Evolutionary conservation across 352 stramenopile species (phyloP).

Genomic region (Hyaloperonospora arabidopsidis): DNA sequence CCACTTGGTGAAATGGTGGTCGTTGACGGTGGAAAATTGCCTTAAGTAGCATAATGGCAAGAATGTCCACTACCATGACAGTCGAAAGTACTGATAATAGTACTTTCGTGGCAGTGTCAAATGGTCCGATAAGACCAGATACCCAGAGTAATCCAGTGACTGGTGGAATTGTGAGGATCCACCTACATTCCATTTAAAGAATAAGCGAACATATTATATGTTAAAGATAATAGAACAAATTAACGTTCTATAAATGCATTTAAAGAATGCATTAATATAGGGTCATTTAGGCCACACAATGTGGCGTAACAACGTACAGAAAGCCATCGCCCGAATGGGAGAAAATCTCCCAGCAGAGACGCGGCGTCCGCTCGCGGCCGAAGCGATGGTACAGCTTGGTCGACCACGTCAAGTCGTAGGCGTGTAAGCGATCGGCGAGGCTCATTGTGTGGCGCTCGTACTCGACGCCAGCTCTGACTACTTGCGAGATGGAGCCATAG

Average conservation of each 20-base stretch:
- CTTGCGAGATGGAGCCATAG: conserved; percentile 30
- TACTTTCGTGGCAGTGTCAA: conserved; percentile 31
- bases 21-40: conserved; percentile 59
- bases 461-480: conserved; percentile 16
- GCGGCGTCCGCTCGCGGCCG: conserved; percentile 32
- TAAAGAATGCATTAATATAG: no score
- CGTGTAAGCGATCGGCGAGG: conserved; percentile 49
- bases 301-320: conserved; percentile 50
- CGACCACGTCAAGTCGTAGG: conserved; percentile 67
- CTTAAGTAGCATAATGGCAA: conserved; percentile 76
- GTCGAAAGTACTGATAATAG: conserved; percentile 32
- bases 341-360: conserved; percentile 69
- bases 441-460: conserved; percentile 37
- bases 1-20: conserved; percentile 62
- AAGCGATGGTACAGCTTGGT: conserved; percentile 65
- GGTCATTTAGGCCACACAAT: background rate
- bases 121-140: conserved; percentile 24
- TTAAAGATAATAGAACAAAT: no score
- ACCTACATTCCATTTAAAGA: conserved; percentile 18
- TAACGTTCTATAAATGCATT: no score
- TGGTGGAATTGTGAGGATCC: conserved; percentile 37
- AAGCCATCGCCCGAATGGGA: conserved; percentile 79
- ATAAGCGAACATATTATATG: background rate
- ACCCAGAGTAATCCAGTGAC: conserved; percentile 34
- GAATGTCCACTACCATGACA: conserved; percentile 55